Conservation (phyloP, 2,329 filamentous ascomycete genomes). For the Pseudocercospora fuligena region DNA sequence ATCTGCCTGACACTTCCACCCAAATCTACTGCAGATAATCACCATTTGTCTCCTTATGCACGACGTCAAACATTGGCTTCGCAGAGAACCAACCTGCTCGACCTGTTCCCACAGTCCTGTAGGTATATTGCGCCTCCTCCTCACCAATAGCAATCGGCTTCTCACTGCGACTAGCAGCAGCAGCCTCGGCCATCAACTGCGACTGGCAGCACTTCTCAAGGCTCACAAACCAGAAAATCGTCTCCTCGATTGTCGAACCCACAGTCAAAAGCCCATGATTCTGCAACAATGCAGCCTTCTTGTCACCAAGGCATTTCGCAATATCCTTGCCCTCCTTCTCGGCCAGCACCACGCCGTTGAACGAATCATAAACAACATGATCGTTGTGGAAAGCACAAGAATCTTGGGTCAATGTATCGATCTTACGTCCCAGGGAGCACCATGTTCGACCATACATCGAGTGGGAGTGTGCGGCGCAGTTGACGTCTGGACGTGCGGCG, state of each 20-base stretch:
- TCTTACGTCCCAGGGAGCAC: slow-evolving; percentile 48
- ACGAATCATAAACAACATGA: slow-evolving; percentile 48
- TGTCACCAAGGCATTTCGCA: slow-evolving; percentile 45
- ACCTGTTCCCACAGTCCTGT: slow-evolving; percentile 66
- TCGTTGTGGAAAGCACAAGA: slow-evolving; percentile 49
- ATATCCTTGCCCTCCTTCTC: slow-evolving; percentile 53
- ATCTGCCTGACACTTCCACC: neutral
- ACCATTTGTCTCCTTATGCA: slow-evolving; percentile 64
- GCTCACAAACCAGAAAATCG: slow-evolving; percentile 47
- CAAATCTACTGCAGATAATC: slow-evolving; percentile 55
- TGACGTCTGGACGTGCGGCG: slow-evolving; percentile 49
- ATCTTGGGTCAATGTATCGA: slow-evolving; percentile 54
- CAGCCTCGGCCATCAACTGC: slow-evolving; percentile 60
- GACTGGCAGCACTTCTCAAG: slow-evolving; percentile 49
- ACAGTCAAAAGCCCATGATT: slow-evolving; percentile 54
- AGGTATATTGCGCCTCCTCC: slow-evolving; percentile 70
- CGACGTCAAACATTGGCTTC: slow-evolving; percentile 72
- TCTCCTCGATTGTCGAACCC: slow-evolving; percentile 48
- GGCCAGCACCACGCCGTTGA: slow-evolving; percentile 54
- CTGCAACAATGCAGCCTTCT: slow-evolving; percentile 49
- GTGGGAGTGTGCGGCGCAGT: slow-evolving; percentile 53
- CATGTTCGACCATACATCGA: slow-evolving; percentile 51
- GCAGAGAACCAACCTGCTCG: slow-evolving; percentile 72
- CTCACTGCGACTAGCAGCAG: slow-evolving; percentile 65
- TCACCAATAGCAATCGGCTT: slow-evolving; percentile 70